These are phyloP conservation scores for Avena insularis DNA, from an alignment of 176 grass and related monocot species.

Conservation along the genomic window DNA sequence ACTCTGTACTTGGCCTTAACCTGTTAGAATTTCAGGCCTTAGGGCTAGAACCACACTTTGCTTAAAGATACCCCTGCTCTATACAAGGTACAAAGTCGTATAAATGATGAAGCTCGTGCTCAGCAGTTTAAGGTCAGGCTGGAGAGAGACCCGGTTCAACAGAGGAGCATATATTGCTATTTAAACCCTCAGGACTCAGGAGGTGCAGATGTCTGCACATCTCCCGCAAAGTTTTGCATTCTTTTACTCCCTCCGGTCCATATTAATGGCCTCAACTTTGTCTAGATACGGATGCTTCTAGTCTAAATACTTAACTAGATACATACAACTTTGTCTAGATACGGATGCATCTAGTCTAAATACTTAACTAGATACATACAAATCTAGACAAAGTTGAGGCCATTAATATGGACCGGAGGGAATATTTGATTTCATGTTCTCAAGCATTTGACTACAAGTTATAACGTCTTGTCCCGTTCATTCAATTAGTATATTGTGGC, in stretches of 20 bases:
- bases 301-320: too few relatives aligned
- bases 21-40: not conserved
- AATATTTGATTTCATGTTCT: not conserved
- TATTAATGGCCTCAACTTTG: too few relatives aligned
- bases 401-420: too few relatives aligned
- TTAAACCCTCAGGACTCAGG: not conserved
- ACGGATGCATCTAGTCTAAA: too few relatives aligned
- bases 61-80: not conserved
- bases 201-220: not conserved
- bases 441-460: not conserved
- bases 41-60: not conserved
- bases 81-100: not conserved
- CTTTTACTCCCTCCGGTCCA: too few relatives aligned
- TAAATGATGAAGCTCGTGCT: not conserved
- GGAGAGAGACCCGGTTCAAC: not conserved
- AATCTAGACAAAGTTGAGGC: too few relatives aligned
- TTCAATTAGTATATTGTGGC: not conserved
- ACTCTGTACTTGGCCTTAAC: not conserved
- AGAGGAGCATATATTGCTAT: conserved; percentile 1
- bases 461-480: not conserved
- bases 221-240: not conserved
- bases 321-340: too few relatives aligned
- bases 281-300: too few relatives aligned
- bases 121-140: not conserved
- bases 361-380: too few relatives aligned